These are phyloP conservation scores for Ogataea nakhonphanomensis DNA, from an alignment of 805 yeast species.

Conservation along the genomic window DNA sequence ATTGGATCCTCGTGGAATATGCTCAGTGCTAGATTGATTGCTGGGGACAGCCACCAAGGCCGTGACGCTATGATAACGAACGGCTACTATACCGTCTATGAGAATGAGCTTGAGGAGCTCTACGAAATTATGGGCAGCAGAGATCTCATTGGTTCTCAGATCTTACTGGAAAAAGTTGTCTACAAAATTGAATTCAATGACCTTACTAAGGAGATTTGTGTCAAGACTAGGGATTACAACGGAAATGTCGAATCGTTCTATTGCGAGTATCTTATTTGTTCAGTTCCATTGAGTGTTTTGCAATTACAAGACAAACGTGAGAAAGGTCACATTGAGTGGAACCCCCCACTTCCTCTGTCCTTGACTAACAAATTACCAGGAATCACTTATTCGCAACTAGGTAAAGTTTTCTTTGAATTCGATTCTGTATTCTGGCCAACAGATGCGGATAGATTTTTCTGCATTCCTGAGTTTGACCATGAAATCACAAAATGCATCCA, in stretches of 20 bases:
- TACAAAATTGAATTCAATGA: constrained; percentile 24
- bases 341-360: constrained; percentile 34
- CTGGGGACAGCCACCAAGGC: constrained; percentile 44
- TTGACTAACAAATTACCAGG: constrained; percentile 29
- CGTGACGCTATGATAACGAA: constrained; percentile 64
- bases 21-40: constrained; percentile 54
- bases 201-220: constrained; percentile 17
- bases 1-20: constrained; percentile 67
- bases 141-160: constrained; percentile 15
- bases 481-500: constrained; percentile 18
- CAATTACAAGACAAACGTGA: constrained; percentile 30
- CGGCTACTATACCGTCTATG: constrained; percentile 46
- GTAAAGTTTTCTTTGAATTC: constrained; percentile 47
- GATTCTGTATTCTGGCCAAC: constrained; percentile 45
- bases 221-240: constrained; percentile 14
- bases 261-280: constrained; percentile 42
- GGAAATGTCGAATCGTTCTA: constrained; percentile 14
- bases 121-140: constrained; percentile 11
- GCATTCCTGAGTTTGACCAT: constrained; percentile 30
- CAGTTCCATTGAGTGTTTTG: constrained; percentile 50
- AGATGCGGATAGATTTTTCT: constrained; percentile 32
- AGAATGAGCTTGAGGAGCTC: constrained; percentile 31
- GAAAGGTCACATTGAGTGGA: constrained; percentile 31
- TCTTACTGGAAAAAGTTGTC: constrained; percentile 25
- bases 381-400: constrained; percentile 40